Conservation (phyloP, 2,329 filamentous ascomycete species). For the Penicillium aurantiogriseum region DNA sequence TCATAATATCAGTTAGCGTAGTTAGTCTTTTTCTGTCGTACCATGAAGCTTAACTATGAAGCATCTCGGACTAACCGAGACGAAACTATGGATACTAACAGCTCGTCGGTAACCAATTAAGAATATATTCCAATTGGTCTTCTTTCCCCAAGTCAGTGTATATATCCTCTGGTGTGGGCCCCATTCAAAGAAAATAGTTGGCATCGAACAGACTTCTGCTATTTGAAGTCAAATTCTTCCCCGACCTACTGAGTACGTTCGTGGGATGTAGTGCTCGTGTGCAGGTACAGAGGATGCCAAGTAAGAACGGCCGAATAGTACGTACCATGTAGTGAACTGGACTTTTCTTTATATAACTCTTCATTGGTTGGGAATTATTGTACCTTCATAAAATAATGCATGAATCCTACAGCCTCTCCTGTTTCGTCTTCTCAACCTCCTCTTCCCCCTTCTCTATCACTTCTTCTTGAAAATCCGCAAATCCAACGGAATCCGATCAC, state of each 20-base stretch:
- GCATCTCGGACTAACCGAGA: not conserved
- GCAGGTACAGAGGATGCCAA: not conserved
- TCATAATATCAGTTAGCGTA: not conserved
- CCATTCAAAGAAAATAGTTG: not conserved
- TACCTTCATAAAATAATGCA: not conserved
- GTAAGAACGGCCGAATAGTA: not conserved
- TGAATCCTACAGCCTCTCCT: not conserved
- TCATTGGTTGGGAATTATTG: not conserved
- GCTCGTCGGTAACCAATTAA: not conserved
- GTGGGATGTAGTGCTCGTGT: not conserved
- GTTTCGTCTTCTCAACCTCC: slow-evolving; percentile 10
- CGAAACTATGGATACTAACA: not conserved
- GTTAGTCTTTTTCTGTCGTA: not conserved
- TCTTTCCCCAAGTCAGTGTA: not conserved
- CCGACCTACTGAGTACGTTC: not conserved
- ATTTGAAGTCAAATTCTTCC: not conserved
- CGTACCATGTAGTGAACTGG: not conserved
- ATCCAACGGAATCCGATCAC: slow-evolving; percentile 47
- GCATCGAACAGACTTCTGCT: not conserved
- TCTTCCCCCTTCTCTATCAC: slow-evolving; percentile 20
- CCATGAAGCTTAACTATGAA: not conserved
- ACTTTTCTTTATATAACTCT: not conserved
- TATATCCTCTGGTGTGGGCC: not conserved
- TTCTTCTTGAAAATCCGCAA: slow-evolving; percentile 38
- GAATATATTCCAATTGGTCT: not conserved